A percentile compares a stretch with the other conserved stretches of the same genome.
These are phyloP conservation scores for Arabidopsis arenosa DNA, from an alignment of 345 rosid species.

Conservation along the genomic window DNA sequence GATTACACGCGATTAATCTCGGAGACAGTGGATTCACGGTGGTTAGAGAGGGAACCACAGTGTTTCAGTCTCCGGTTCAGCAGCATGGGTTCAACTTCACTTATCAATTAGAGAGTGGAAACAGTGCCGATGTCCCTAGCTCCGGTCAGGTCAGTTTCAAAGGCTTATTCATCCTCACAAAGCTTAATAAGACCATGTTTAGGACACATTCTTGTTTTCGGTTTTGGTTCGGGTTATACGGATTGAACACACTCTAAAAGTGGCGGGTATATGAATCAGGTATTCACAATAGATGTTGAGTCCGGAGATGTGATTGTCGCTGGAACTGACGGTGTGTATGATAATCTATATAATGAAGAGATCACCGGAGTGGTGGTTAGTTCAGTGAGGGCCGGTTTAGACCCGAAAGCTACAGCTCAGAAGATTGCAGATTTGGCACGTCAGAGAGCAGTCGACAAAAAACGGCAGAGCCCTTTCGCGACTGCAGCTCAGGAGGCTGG, in stretches of 20 bases:
- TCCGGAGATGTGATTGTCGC: constrained; percentile 87
- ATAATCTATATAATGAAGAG: constrained; percentile 87
- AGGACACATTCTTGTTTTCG: background rate
- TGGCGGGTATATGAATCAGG: constrained; percentile 46
- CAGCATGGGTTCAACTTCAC: constrained; percentile 97
- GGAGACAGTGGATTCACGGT: constrained; percentile 98
- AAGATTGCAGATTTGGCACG: constrained; percentile 92
- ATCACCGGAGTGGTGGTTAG: constrained; percentile 79
- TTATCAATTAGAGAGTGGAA: constrained; percentile 85
- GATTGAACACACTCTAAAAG: background rate
- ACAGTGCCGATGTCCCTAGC: constrained; percentile 74
- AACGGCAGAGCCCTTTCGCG: constrained; percentile 88
- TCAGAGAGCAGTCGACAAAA: constrained; percentile 69
- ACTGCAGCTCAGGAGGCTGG: constrained; percentile 95
- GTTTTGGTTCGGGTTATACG: background rate
- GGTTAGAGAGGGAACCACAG: constrained; percentile 78
- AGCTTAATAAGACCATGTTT: background rate
- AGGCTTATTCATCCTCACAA: background rate
- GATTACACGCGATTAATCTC: constrained; percentile 79
- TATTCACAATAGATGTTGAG: constrained; percentile 72
- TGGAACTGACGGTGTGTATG: constrained; percentile 96
- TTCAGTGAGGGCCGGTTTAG: constrained; percentile 69
- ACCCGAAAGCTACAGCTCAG: constrained; percentile 74
- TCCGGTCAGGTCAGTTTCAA: constrained; percentile 76
- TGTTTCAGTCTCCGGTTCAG: constrained; percentile 91